Evolutionary conservation across 768 basidiomycete genomes (phyloP).

Genomic region (Termitomyces sp.): DNA sequence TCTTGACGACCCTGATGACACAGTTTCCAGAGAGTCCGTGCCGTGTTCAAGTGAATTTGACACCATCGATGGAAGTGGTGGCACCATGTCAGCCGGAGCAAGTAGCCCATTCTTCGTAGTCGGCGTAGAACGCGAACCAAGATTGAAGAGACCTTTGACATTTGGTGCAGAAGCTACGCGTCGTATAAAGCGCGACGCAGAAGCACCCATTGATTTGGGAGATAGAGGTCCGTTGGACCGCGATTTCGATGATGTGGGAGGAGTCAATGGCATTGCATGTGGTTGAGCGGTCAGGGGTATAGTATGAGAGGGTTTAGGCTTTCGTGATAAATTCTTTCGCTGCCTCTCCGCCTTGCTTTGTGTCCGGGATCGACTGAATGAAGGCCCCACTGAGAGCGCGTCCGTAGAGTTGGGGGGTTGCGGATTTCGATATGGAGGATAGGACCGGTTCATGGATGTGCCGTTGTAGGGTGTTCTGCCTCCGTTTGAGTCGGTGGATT

Average conservation of each 20-base stretch:
- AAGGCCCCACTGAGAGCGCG: constrained; percentile 32
- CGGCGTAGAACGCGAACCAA: constrained; percentile 52
- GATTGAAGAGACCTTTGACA: constrained; percentile 83
- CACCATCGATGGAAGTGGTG: constrained; percentile 48
- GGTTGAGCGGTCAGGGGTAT: constrained; percentile 42
- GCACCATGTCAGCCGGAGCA: constrained; percentile 62
- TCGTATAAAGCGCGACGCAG: constrained; percentile 86
- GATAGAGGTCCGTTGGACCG: constrained; percentile 55
- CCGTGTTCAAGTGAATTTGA: constrained; percentile 55
- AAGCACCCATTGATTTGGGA: constrained; percentile 66
- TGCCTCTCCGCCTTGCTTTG: constrained; percentile 50
- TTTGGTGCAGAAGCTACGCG: constrained; percentile 97
- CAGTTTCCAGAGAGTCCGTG: constrained; percentile 70
- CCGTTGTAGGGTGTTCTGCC: constrained; percentile 25
- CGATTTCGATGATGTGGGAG: constrained; percentile 40
- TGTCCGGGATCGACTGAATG: constrained; percentile 26
- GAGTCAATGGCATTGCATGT: constrained; percentile 43
- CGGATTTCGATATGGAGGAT: constrained; percentile 25
- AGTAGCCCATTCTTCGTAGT: constrained; percentile 77
- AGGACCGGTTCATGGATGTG: constrained; percentile 23
- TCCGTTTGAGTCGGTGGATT: constrained; percentile 68
- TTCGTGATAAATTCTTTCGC: constrained; percentile 22
- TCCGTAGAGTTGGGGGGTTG: constrained; percentile 35
- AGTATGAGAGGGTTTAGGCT: constrained; percentile 23
- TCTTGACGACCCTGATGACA: constrained; percentile 74